A percentile compares a stretch with the other conserved stretches of the same genome.
These are phyloP conservation scores for Batrachochytrium dendrobatidis DNA, from an alignment of 371 early-diverging fungal species.

Conservation along the genomic window DNA sequence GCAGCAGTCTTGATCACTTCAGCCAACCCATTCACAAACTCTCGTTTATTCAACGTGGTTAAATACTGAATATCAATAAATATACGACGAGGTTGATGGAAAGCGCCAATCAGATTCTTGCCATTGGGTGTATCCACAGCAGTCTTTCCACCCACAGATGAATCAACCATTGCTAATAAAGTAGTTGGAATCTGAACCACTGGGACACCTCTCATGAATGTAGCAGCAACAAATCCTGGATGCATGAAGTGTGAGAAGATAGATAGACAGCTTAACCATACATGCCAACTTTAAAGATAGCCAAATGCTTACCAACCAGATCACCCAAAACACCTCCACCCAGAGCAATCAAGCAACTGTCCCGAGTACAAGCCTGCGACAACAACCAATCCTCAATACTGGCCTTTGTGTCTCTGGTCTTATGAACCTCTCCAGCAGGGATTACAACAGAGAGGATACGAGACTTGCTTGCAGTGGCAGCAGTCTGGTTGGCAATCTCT, in stretches of 20 bases:
- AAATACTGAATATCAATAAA: slow-evolving; percentile 86
- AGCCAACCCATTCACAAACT: slow-evolving; percentile 95
- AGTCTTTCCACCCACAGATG: slow-evolving; percentile 95
- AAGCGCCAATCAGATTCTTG: slow-evolving; percentile 94
- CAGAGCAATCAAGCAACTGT: slow-evolving; percentile 86
- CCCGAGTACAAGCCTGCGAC: slow-evolving; percentile 77
- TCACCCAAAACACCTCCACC: slow-evolving; percentile 98
- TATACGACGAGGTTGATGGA: slow-evolving; percentile 92
- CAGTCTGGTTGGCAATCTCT: slow-evolving; percentile 20
- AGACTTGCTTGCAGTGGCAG: slow-evolving; percentile 30
- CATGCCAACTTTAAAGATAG: no score
- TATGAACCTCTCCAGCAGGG: slow-evolving; percentile 86
- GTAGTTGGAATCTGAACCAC: slow-evolving; percentile 94
- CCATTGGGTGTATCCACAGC: slow-evolving; percentile 93
- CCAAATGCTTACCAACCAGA: slow-evolving; percentile 61
- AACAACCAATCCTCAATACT: slow-evolving; percentile 90
- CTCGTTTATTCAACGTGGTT: slow-evolving; percentile 81
- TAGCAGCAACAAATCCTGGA: slow-evolving; percentile 85
- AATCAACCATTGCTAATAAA: slow-evolving; percentile 95
- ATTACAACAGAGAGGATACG: slow-evolving; percentile 72
- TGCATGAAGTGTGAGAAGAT: no score
- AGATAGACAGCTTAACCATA: no score
- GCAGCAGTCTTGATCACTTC: slow-evolving; percentile 97
- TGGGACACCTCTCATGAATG: slow-evolving; percentile 95
- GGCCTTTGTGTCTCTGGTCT: slow-evolving; percentile 81